Evolutionary conservation across 2,329 filamentous ascomycete genomes (phyloP), one percentile per base, ranked within the genome.

Genomic region (Ophiostoma novo-ulmi): DNA sequence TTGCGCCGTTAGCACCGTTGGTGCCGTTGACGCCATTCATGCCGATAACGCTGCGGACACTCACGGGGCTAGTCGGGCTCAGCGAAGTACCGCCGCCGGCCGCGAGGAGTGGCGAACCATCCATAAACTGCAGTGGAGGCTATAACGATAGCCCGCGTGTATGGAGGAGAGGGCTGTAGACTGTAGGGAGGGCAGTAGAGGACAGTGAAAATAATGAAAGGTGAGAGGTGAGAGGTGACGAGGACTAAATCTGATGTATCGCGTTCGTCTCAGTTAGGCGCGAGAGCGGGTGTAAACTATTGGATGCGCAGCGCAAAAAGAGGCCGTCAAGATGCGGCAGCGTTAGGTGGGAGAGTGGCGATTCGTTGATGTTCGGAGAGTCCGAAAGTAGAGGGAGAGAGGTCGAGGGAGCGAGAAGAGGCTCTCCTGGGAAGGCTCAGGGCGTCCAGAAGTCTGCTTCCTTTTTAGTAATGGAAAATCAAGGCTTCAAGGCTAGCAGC

Each of bases 51-150:
- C 78, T 78, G 74, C 84, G 83, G 74, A 82, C 80, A 78, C 83
- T 85, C 76, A 84, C 79, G 72, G 85, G 85, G 77, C 84, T 86
- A 74, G 84, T 86, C 77, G 85, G 85, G 77, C 84, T 86, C 71
- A 78, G 72, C 22, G 77, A 77, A 66, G 76, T 72, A 70, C 73
- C 77, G 74, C 75, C 78, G 76, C 75, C 77, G 75, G 75, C 75
- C 72, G 74, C 75, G 74, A 76, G 69, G 65, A 78, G 76, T 73
- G 78, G 78, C 75, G 78, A 78, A 74, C 77, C 77, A 77, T 80
- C 79, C 79, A 80, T 80, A 74, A 41, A 61, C 52, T 44, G 5
- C 36, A 65, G n/a, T 39, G 44, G 41, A 20, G 58, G 58, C 65
- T 67, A 67, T 67, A 8, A 26, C 38, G 38, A 66, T 41, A 67